These are phyloP conservation scores for Crataegus laevigata DNA, from an alignment of 306 rosid genomes.

Conservation along the genomic window DNA sequence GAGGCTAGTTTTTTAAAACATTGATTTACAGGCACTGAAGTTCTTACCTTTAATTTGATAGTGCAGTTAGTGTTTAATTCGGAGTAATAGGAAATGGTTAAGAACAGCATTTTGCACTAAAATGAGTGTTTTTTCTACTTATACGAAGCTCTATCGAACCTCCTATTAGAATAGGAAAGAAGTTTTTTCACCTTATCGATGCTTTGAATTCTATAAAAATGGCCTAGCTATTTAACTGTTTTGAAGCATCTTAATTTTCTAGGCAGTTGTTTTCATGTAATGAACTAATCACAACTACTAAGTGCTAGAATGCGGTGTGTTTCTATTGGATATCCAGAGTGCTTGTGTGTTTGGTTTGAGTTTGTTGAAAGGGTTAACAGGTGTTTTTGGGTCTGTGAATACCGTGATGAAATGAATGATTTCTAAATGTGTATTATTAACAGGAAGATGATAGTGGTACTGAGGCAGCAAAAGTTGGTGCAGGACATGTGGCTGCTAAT, in stretches of 20 bases:
- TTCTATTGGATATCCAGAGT: background rate
- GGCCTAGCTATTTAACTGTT: background rate
- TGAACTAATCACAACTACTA: background rate
- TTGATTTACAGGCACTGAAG: background rate
- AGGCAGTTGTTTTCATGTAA: background rate
- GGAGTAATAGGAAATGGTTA: background rate
- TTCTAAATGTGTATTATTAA: slow-evolving; percentile 6
- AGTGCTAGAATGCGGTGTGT: background rate
- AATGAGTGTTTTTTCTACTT: background rate
- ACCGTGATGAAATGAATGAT: background rate
- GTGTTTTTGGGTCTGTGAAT: background rate
- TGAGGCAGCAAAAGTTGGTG: slow-evolving; percentile 59
- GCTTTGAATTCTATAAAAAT: background rate
- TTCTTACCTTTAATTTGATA: background rate
- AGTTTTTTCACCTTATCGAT: background rate
- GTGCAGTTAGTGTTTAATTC: background rate
- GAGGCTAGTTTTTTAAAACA: too few relatives aligned
- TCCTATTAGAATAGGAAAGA: background rate
- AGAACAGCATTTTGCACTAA: background rate
- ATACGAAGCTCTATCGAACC: background rate
- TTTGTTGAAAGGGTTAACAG: background rate
- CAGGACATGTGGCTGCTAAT: slow-evolving; percentile 91
- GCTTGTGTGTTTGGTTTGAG: background rate
- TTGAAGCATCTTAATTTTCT: background rate
- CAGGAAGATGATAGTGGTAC: slow-evolving; percentile 74